Percentiles rank a stretch among this genome's conserved stretches.
These are phyloP conservation scores for Wickerhamomyces subpelliculosus DNA, from an alignment of 805 yeast genomes.

Conservation along the genomic window DNA sequence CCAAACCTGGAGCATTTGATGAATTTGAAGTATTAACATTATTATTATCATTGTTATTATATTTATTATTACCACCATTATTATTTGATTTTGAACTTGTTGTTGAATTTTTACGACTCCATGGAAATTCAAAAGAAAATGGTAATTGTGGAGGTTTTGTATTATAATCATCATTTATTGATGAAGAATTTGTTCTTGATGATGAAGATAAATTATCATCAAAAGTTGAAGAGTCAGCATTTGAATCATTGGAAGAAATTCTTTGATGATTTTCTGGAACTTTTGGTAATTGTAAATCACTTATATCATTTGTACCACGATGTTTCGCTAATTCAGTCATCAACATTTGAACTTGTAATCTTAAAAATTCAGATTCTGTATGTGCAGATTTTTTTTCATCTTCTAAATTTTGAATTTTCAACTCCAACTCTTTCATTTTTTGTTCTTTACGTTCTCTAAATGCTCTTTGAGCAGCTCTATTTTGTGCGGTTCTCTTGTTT, in stretches of 20 bases:
- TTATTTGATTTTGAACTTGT: conserved; percentile 3
- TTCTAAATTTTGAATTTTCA: conserved; percentile 67
- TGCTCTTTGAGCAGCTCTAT: conserved; percentile 97
- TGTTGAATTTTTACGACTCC: conserved; percentile 27
- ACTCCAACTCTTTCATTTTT: conserved; percentile 79
- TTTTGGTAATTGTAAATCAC: conserved; percentile 22
- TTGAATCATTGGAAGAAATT: background rate
- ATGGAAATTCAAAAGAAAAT: conserved; percentile 52
- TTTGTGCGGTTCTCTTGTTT: conserved; percentile 90
- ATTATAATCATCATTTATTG: background rate
- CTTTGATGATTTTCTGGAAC: too few species aligned
- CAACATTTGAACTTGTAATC: conserved; percentile 69
- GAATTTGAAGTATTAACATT: background rate
- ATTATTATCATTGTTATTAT: background rate
- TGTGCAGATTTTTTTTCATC: conserved; percentile 59
- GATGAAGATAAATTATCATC: background rate
- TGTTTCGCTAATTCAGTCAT: conserved; percentile 63
- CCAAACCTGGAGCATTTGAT: conserved; percentile 15
- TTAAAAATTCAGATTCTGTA: conserved; percentile 66
- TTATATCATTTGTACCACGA: conserved; percentile 30
- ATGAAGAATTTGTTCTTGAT: background rate
- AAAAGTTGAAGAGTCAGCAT: conserved; percentile 5
- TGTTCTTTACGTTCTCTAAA: conserved; percentile 90
- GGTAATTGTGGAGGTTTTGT: conserved; percentile 8
- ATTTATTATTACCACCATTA: conserved; percentile 3